Evolutionary conservation across 1,284 basidiomycete genomes (phyloP).

Genomic region (Moesziomyces parantarcticus): DNA sequence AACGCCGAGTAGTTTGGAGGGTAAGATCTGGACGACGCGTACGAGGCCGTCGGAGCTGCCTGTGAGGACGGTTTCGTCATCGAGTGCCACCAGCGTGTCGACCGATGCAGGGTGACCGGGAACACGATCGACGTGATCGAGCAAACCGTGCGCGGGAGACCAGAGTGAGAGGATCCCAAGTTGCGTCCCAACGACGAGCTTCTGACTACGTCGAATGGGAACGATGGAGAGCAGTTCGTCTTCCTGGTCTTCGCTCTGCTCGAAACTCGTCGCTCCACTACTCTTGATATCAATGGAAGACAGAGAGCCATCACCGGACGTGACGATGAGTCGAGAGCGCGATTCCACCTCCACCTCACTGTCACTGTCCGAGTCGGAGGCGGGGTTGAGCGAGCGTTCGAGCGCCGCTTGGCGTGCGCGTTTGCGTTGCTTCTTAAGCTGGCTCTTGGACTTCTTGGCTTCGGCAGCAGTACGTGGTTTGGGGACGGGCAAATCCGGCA

Average conservation of each 20-base stretch:
- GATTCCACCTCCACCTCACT: conserved; percentile 2
- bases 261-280: conserved; percentile 73
- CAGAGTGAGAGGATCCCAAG: conserved; percentile 90
- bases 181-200: conserved; percentile 89
- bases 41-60: conserved; percentile 93
- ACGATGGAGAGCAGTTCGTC: conserved; percentile 89
- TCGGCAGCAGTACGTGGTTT: conserved; percentile 14
- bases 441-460: conserved; percentile 30
- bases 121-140: conserved; percentile 91
- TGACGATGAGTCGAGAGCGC: conserved; percentile 55
- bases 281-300: conserved; percentile 79
- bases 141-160: conserved; percentile 85
- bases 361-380: not conserved
- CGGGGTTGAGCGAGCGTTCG: no score
- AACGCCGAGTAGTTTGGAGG: conserved; percentile 88
- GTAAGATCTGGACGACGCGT: conserved; percentile 87
- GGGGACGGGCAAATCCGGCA: conserved; percentile 43
- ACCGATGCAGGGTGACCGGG: conserved; percentile 80
- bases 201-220: conserved; percentile 81
- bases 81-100: conserved; percentile 76
- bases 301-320: conserved; percentile 85
- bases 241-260: conserved; percentile 90
- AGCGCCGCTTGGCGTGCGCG: conserved; percentile 4
- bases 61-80: conserved; percentile 78
- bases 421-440: conserved; percentile 26